phyloP scores from a whole-genome alignment of 306 rosid species.

The Carpinus viminea region DNA sequence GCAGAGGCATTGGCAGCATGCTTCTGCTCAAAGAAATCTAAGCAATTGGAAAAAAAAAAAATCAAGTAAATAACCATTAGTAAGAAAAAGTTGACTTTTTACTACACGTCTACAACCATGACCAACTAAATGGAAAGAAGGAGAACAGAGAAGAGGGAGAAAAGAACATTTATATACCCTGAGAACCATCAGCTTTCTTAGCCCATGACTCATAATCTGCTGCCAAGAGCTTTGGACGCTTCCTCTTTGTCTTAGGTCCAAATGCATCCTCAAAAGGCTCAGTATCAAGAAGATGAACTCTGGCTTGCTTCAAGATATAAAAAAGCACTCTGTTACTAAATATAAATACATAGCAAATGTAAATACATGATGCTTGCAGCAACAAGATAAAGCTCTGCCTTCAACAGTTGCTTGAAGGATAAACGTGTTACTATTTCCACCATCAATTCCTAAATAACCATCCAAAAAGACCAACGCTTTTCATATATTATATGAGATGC shows the following conservation, averaged over 20 bases:
- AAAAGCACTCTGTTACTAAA: constrained; percentile 22
- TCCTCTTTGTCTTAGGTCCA: constrained; percentile 84
- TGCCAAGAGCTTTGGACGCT: constrained; percentile 76
- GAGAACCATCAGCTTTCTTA: constrained; percentile 86
- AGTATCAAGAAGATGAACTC: constrained; percentile 90
- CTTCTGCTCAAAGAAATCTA: constrained; percentile 76
- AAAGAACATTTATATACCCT: constrained; percentile 46
- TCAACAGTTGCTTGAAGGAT: constrained; percentile 7
- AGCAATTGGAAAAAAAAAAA: constrained; percentile 15
- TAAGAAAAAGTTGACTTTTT: constrained; percentile 7
- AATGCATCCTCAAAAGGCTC: constrained; percentile 84
- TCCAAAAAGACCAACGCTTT: not conserved
- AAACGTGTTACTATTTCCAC: not conserved
- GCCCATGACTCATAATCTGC: constrained; percentile 76
- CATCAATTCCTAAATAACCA: not conserved
- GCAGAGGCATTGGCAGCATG: constrained; percentile 38
- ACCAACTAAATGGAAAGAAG: not conserved
- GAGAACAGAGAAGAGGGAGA: not conserved
- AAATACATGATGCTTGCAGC: not conserved
- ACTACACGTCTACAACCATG: constrained; percentile 1
- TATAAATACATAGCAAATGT: not conserved
- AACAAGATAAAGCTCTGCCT: not conserved
- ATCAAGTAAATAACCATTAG: constrained; percentile 5
- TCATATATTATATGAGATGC: not conserved
- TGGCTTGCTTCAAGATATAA: constrained; percentile 66